These are phyloP conservation scores for Colletotrichum orchidophilum DNA, from an alignment of 2,329 filamentous ascomycete genomes.

Conservation along the genomic window DNA sequence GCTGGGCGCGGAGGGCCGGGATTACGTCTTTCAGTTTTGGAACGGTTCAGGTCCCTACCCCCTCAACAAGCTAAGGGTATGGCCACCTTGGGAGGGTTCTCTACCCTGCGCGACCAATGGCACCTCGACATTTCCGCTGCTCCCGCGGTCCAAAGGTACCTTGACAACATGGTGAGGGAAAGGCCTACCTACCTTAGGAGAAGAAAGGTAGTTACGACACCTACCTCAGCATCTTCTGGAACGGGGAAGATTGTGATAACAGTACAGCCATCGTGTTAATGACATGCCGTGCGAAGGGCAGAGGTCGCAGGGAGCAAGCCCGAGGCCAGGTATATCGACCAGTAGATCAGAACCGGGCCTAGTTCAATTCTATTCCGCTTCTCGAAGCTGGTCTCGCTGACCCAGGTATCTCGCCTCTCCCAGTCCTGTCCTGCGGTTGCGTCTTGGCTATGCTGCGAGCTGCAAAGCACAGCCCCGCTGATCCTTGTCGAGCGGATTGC, in stretches of 20 bases:
- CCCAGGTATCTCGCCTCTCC: not conserved
- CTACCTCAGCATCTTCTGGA: not conserved
- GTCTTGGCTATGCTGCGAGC: constrained; percentile 15
- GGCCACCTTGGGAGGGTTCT: not conserved
- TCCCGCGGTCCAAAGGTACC: not conserved
- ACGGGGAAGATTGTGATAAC: not conserved
- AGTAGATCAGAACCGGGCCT: not conserved
- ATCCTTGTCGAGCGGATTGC: constrained; percentile 2
- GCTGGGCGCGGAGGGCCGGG: constrained; percentile 19
- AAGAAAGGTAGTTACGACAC: not conserved
- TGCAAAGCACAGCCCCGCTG: constrained; percentile 24
- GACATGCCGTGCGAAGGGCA: not conserved
- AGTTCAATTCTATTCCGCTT: not conserved
- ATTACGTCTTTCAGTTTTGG: constrained; percentile 23
- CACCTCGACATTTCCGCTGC: constrained; percentile 3
- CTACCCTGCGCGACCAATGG: not conserved
- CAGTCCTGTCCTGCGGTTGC: constrained; percentile 1
- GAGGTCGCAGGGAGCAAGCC: not conserved
- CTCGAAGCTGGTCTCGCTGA: constrained; percentile 4
- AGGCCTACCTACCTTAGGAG: too few species aligned
- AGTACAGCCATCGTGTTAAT: not conserved
- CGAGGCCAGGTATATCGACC: not conserved
- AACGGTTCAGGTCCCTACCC: not conserved
- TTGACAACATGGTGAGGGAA: too few species aligned
- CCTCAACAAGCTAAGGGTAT: not conserved